Evolutionary conservation across 768 basidiomycete species (phyloP).

Genomic region (Tremella mesenterica): DNA sequence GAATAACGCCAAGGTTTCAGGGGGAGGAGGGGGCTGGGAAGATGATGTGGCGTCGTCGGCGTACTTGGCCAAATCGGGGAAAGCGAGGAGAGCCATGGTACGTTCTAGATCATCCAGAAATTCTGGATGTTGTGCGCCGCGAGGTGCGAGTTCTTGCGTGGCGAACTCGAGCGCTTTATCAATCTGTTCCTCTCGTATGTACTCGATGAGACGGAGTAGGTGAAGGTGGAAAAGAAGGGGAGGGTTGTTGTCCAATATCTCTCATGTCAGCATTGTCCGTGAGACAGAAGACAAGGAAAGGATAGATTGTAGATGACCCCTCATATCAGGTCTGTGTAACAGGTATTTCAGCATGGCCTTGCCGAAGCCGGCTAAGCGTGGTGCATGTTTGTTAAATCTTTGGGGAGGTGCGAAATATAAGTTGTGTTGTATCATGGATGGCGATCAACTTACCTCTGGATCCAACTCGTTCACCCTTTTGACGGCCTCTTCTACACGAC

Average conservation of each 20-base stretch:
- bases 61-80: constrained; percentile 44
- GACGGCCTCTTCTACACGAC: constrained; percentile 91
- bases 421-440: not conserved
- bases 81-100: constrained; percentile 79
- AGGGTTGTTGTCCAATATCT: constrained; percentile 96
- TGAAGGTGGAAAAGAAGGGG: constrained; percentile 89
- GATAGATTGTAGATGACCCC: constrained; percentile 27
- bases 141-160: constrained; percentile 83
- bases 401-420: constrained; percentile 25
- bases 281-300: constrained; percentile 5
- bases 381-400: constrained; percentile 97
- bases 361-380: constrained; percentile 68
- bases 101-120: constrained; percentile 85
- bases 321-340: constrained; percentile 49
- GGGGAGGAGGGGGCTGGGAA: constrained; percentile 11
- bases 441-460: constrained; percentile 66
- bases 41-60: constrained; percentile 23
- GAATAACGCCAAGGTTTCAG: constrained; percentile 16
- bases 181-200: constrained; percentile 72
- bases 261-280: constrained; percentile 14
- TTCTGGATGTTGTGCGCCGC: constrained; percentile 89
- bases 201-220: constrained; percentile 91
- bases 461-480: constrained; percentile 91
- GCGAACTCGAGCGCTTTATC: constrained; percentile 80
- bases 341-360: constrained; percentile 82